Percentiles rank a stretch among this genome's conserved stretches.
Evolutionary conservation across 2,329 filamentous ascomycete genomes (phyloP).

Genomic region (Penicillium griseofulvum): DNA sequence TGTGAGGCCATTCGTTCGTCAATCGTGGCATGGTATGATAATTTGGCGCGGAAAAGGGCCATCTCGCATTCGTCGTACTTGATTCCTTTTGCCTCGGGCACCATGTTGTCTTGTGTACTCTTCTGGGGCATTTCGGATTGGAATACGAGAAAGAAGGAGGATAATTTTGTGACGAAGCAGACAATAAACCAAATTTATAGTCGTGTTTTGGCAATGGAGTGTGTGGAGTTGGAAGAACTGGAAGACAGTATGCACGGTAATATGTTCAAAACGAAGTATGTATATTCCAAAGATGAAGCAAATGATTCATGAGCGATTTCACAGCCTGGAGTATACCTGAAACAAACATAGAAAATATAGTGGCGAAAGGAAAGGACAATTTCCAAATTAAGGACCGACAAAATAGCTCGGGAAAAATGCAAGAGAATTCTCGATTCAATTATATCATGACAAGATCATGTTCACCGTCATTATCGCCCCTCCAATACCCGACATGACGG

Average conservation of each 20-base stretch:
- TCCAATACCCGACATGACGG: slow-evolving; percentile 18
- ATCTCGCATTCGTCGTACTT: slow-evolving; percentile 40
- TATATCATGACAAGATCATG: slow-evolving; percentile 15
- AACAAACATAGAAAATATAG: slow-evolving; percentile 1
- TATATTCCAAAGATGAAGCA: slow-evolving; percentile 1
- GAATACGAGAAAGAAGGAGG: background rate
- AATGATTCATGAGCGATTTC: background rate
- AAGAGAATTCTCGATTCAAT: slow-evolving; percentile 4
- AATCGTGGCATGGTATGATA: slow-evolving; percentile 36
- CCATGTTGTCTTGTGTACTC: slow-evolving; percentile 18
- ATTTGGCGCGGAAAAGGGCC: slow-evolving; percentile 37
- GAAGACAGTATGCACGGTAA: background rate
- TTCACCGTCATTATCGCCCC: slow-evolving; percentile 8
- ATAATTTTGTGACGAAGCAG: background rate
- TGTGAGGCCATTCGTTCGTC: slow-evolving; percentile 33
- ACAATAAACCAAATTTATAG: background rate
- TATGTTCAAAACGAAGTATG: background rate
- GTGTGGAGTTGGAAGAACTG: background rate
- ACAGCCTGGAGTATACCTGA: background rate
- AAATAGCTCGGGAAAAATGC: background rate
- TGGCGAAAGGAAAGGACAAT: background rate
- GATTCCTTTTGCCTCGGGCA: slow-evolving; percentile 36
- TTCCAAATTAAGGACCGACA: slow-evolving; percentile 6
- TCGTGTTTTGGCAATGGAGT: background rate
- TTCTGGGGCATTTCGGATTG: slow-evolving; percentile 25